Evolutionary conservation across 2,329 filamentous ascomycete genomes (phyloP), one percentile per base, ranked within the genome.

Genomic region (Nemania sp.): DNA sequence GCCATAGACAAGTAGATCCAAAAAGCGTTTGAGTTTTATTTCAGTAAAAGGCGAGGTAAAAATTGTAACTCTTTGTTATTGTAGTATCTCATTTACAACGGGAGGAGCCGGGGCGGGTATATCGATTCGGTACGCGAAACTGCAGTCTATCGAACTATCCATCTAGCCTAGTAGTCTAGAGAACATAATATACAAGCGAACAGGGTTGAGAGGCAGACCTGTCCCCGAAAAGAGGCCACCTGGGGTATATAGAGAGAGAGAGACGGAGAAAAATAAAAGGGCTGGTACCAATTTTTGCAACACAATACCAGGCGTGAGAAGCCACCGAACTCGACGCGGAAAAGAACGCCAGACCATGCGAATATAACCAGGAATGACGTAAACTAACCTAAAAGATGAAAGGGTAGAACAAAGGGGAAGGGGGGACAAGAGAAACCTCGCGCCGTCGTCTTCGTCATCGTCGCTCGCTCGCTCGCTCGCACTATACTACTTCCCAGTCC

Each of bases 401-500:
- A 29, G 7, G n/a, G n/a, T n/a, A n/a, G n/a, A n/a, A n/a, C n/a
- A 29, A 29, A 29, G 3, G 25, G 4, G 7, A 29, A 29, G 7
- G 7, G 7, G 7, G 25, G 7, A 29, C 4, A 29, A 29, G 25
- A 29, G 25, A 29, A 29, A 29, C 25, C 25, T 7, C 25, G 25
- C 4, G 25, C 4, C 25, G 25, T 29, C 25, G 25, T 29, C 25
- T n/a, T n/a, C n/a, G n/a, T n/a, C n/a, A n/a, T n/a, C n/a, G n/a
- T n/a, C n/a, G n/a, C n/a, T n/a, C n/a, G n/a, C n/a, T n/a, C n/a
- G n/a, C n/a, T n/a, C n/a, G n/a, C n/a, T n/a, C 25, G 25, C 25
- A 3, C 46, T 68, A 74, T 47, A 72, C 72, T 7, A 75, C 76
- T 68, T 85, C 80, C 83, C 82, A 85, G 60, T 86, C 83, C 83